A percentile compares a stretch with the other conserved stretches of the same genome.
These are phyloP conservation scores for Candida parachauliodes DNA, from an alignment of 805 yeast genomes.

Conservation along the genomic window DNA sequence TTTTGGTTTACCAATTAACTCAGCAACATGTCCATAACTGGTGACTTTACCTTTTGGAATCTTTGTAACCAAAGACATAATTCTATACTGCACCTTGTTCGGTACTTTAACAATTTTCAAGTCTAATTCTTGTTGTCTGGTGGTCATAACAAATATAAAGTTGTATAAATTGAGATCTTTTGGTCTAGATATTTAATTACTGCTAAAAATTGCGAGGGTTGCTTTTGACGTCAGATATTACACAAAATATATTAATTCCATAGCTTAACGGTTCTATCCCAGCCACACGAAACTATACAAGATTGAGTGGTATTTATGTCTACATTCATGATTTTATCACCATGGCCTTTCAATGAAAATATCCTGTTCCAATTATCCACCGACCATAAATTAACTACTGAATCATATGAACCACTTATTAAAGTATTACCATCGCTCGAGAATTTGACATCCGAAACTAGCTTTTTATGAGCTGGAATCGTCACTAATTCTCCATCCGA, in stretches of 20 bases:
- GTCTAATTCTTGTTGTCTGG: constrained; percentile 3
- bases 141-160: constrained; percentile 2
- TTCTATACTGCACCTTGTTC: constrained; percentile 2
- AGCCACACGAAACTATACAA: constrained; percentile 61
- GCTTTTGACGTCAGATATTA: constrained; percentile 2
- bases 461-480: constrained; percentile 71
- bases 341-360: constrained; percentile 48
- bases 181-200: too few species aligned
- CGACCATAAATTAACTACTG: constrained; percentile 54
- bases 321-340: constrained; percentile 70
- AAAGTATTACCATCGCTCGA: constrained; percentile 47
- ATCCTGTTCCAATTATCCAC: constrained; percentile 67
- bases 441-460: constrained; percentile 66
- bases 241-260: constrained; percentile 35
- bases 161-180: too few species aligned
- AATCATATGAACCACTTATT: constrained; percentile 70
- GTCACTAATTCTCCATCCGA: constrained; percentile 36
- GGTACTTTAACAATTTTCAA: constrained; percentile 3
- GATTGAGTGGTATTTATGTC: constrained; percentile 48
- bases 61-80: constrained; percentile 14
- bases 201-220: too few species aligned
- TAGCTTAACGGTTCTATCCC: constrained; percentile 77
- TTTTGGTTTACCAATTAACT: constrained; percentile 55
- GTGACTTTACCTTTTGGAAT: constrained; percentile 66
- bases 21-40: constrained; percentile 74